Percentiles rank a stretch among this genome's conserved stretches.
These are phyloP conservation scores for Yarrowia divulgata DNA, from an alignment of 805 yeast species.

Conservation along the genomic window DNA sequence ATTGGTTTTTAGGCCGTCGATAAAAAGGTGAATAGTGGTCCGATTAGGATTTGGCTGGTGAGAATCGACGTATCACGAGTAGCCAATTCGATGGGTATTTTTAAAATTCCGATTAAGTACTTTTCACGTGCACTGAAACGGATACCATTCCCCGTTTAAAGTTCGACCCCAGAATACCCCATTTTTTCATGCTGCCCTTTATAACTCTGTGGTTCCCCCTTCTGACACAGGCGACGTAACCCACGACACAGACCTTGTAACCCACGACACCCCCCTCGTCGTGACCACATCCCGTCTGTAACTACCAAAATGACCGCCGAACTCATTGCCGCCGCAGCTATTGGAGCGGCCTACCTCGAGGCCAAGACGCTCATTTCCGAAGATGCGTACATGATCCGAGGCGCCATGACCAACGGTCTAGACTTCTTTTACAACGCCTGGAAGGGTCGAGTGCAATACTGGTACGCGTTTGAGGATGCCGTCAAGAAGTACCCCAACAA, in stretches of 20 bases:
- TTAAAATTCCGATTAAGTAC: no score
- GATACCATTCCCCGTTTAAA: not conserved
- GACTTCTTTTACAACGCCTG: conserved; percentile 56
- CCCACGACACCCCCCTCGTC: not conserved
- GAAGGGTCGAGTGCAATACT: conserved; percentile 57
- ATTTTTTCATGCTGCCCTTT: conserved; percentile 25
- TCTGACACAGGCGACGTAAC: not conserved
- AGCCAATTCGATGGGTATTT: no score
- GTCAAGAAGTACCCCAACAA: conserved; percentile 59
- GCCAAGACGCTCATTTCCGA: conserved; percentile 58
- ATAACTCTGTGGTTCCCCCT: not conserved
- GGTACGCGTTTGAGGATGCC: conserved; percentile 72
- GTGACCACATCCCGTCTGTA: not conserved
- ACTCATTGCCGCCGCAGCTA: conserved; percentile 42
- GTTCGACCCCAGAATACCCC: conserved; percentile 34
- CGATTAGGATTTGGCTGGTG: no score
- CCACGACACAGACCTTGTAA: no score
- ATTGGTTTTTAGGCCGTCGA: not conserved
- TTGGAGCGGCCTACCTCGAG: conserved; percentile 56
- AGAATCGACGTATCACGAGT: no score
- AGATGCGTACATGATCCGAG: conserved; percentile 61
- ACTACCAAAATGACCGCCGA: conserved; percentile 16
- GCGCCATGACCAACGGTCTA: conserved; percentile 53
- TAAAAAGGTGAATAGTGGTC: not conserved
- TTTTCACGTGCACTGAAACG: no score